phyloP scores from a whole-genome alignment of 225 moss, liverwort and hornwort genomes.

The Bryum argenteum region DNA sequence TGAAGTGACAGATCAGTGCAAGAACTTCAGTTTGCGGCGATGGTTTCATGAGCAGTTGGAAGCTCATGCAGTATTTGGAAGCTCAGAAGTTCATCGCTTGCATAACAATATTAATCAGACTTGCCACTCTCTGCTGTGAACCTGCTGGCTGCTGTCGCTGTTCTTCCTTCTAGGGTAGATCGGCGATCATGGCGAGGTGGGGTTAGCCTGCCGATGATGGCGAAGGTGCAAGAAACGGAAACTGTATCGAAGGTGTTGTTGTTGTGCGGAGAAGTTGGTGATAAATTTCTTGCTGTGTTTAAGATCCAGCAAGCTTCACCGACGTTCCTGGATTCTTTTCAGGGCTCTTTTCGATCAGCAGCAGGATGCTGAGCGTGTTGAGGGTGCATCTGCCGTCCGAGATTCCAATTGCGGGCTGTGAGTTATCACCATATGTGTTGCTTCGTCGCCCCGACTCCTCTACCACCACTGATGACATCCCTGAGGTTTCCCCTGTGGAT shows the following conservation, averaged over 20 bases:
- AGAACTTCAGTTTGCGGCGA: background rate
- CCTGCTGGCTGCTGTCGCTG: too few relatives aligned
- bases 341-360: slow-evolving; percentile 29
- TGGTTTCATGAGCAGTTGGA: background rate
- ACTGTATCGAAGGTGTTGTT: slow-evolving; percentile 3
- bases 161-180: background rate
- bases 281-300: too few relatives aligned
- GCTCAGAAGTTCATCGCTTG: background rate
- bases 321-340: background rate
- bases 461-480: slow-evolving; percentile 71
- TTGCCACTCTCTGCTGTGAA: background rate
- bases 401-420: slow-evolving; percentile 86
- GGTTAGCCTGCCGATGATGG: slow-evolving; percentile 30
- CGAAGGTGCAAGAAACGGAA: slow-evolving; percentile 8
- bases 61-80: background rate
- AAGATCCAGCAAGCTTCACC: too few relatives aligned
- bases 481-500: slow-evolving; percentile 57
- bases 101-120: background rate
- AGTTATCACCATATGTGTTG: slow-evolving; percentile 78
- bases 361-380: slow-evolving; percentile 89
- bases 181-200: slow-evolving; percentile 15
- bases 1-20: background rate
- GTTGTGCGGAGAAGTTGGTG: background rate
- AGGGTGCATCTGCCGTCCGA: slow-evolving; percentile 86
- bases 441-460: slow-evolving; percentile 62